These are phyloP conservation scores for Claviceps cyperi DNA, from an alignment of 2,329 filamentous ascomycete genomes.

Conservation along the genomic window DNA sequence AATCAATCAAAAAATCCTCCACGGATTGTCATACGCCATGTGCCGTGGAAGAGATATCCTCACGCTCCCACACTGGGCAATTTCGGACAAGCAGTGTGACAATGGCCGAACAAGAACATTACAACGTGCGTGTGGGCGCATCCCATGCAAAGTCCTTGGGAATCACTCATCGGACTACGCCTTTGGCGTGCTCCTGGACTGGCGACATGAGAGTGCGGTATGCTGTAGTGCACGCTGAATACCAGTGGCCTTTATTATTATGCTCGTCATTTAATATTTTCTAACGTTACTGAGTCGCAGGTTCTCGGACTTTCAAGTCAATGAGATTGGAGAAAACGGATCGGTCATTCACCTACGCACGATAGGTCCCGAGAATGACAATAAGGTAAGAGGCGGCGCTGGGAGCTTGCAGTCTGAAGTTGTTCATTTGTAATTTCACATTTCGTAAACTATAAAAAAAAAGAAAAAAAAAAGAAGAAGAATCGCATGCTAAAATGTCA, in stretches of 20 bases:
- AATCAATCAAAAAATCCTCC: not conserved
- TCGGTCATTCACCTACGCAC: slow-evolving; percentile 57
- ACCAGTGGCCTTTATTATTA: too few relatives aligned
- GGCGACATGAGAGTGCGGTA: slow-evolving; percentile 26
- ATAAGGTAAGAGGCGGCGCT: slow-evolving; percentile 3
- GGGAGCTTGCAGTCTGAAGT: too few relatives aligned
- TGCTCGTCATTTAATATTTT: too few relatives aligned
- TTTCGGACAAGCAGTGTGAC: not conserved
- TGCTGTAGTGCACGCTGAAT: slow-evolving; percentile 3
- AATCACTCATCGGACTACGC: slow-evolving; percentile 26
- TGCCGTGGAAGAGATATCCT: too few relatives aligned
- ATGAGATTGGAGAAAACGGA: slow-evolving; percentile 69
- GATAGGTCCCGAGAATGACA: slow-evolving; percentile 17
- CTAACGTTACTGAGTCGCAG: slow-evolving; percentile 22
- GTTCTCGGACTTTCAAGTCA: slow-evolving; percentile 86
- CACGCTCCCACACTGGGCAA: not conserved
- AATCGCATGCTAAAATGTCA: not conserved
- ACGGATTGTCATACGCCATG: too few relatives aligned
- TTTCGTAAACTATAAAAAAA: not conserved
- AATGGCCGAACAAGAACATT: slow-evolving; percentile 18
- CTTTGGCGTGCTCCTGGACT: slow-evolving; percentile 22
- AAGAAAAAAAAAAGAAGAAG: not conserved
- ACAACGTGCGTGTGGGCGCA: slow-evolving; percentile 16
- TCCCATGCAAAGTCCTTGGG: slow-evolving; percentile 22
- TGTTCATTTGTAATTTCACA: not conserved